Conservation (phyloP, 1,284 basidiomycete genomes). For the Lignosus rhinocerotis region DNA sequence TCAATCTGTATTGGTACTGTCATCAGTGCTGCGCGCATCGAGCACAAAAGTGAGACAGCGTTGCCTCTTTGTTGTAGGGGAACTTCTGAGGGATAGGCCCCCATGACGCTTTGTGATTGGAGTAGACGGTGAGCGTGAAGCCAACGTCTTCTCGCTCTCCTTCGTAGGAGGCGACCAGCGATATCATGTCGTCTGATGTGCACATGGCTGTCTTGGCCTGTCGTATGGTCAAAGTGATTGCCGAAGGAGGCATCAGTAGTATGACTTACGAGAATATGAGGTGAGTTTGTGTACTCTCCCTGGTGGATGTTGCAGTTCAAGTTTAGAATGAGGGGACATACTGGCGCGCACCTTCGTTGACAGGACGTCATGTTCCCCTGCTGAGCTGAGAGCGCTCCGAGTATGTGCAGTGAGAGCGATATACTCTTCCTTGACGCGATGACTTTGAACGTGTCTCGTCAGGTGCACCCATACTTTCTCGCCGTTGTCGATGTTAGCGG, state of each 20-base stretch:
- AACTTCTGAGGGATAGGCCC: conserved; percentile 40
- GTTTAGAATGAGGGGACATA: neutral
- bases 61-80: conserved; percentile 47
- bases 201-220: conserved; percentile 40
- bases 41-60: neutral
- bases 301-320: conserved; percentile 26
- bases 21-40: neutral
- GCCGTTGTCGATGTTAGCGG: neutral
- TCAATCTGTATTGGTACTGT: conserved; percentile 45
- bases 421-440: conserved; percentile 60
- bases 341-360: conserved; percentile 25
- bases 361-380: neutral
- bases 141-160: conserved; percentile 58
- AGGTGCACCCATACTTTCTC: conserved; percentile 77
- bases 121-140: conserved; percentile 65
- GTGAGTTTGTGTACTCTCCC: conserved; percentile 80
- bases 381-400: conserved; percentile 23
- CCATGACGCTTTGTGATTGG: conserved; percentile 50
- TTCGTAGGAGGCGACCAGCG: conserved; percentile 66
- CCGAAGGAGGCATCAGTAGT: neutral
- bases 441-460: conserved; percentile 71
- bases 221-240: neutral
- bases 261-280: conserved; percentile 66
- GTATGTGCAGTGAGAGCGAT: conserved; percentile 71
- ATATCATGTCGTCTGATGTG: conserved; percentile 43